Conservation (phyloP, 2,329 filamentous ascomycete genomes). For the Rutstroemia sp. region DNA sequence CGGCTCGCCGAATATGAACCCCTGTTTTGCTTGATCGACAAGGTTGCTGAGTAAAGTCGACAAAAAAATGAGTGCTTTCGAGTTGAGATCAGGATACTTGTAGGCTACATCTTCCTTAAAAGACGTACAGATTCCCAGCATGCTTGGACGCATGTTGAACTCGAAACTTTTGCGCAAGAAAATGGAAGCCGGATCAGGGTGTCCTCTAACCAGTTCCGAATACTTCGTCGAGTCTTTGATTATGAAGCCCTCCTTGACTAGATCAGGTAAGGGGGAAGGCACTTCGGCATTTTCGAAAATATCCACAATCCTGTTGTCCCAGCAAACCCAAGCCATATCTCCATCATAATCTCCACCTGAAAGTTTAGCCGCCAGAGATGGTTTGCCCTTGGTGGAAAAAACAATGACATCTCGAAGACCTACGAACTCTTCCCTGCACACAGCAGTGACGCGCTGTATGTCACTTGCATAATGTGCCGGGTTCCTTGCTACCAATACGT, state of each 20-base stretch:
- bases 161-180: slow-evolving; percentile 48
- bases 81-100: slow-evolving; percentile 41
- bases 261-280: slow-evolving; percentile 35
- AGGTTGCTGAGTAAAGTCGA: slow-evolving; percentile 46
- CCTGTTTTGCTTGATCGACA: slow-evolving; percentile 52
- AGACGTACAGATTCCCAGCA: slow-evolving; percentile 57
- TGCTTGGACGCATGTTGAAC: slow-evolving; percentile 48
- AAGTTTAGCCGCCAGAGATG: slow-evolving; percentile 59
- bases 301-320: slow-evolving; percentile 57
- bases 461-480: slow-evolving; percentile 66
- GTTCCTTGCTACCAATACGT: slow-evolving; percentile 61
- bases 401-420: slow-evolving; percentile 72
- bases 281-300: slow-evolving; percentile 58
- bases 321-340: slow-evolving; percentile 71
- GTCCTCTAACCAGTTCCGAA: slow-evolving; percentile 13
- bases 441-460: slow-evolving; percentile 59
- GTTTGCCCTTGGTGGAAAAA: slow-evolving; percentile 57
- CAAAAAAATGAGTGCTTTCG: slow-evolving; percentile 38
- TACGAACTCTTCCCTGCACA: slow-evolving; percentile 52
- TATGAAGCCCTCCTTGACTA: slow-evolving; percentile 43
- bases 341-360: slow-evolving; percentile 80
- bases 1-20: slow-evolving; percentile 39
- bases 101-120: slow-evolving; percentile 60
- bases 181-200: slow-evolving; percentile 18
- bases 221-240: slow-evolving; percentile 38